These are phyloP conservation scores for Mycena epipterygia DNA, from an alignment of 768 basidiomycete genomes.

Conservation along the genomic window DNA sequence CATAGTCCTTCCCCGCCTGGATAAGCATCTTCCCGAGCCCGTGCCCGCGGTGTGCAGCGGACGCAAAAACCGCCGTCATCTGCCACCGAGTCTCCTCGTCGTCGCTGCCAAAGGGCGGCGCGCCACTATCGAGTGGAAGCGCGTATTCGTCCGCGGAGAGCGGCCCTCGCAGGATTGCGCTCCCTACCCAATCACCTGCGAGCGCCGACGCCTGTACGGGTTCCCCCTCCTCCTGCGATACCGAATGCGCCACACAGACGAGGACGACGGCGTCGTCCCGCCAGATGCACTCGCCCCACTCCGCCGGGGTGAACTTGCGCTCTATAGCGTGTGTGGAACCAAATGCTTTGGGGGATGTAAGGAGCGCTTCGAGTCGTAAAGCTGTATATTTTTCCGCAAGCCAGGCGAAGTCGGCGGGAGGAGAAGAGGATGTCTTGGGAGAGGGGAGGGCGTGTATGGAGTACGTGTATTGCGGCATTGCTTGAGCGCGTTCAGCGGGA, in stretches of 20 bases:
- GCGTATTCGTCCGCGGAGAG: constrained; percentile 18
- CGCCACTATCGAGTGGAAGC: constrained; percentile 4
- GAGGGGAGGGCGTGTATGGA: constrained; percentile 26
- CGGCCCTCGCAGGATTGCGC: constrained; percentile 32
- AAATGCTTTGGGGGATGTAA: constrained; percentile 30
- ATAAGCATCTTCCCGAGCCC: constrained; percentile 35
- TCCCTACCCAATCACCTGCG: constrained; percentile 27
- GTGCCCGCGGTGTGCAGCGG: constrained; percentile 24
- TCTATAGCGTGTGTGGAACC: constrained; percentile 31
- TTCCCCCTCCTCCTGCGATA: background rate
- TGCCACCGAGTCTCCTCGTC: constrained; percentile 34
- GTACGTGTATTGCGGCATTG: constrained; percentile 23
- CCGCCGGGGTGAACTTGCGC: constrained; percentile 19
- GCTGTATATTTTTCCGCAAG: constrained; percentile 18
- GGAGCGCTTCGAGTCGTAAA: constrained; percentile 34
- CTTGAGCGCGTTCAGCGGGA: too few relatives aligned
- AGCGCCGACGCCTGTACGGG: background rate
- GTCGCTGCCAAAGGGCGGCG: constrained; percentile 1
- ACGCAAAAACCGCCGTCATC: constrained; percentile 34
- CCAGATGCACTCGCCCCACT: constrained; percentile 29
- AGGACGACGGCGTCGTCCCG: constrained; percentile 27
- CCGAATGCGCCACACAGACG: constrained; percentile 29
- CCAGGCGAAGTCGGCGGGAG: constrained; percentile 10
- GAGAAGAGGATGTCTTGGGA: constrained; percentile 17
- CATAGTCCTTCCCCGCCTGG: constrained; percentile 33